These are phyloP conservation scores for Penicillium sp. DNA, from an alignment of 2,329 filamentous ascomycete species.

Conservation along the genomic window DNA sequence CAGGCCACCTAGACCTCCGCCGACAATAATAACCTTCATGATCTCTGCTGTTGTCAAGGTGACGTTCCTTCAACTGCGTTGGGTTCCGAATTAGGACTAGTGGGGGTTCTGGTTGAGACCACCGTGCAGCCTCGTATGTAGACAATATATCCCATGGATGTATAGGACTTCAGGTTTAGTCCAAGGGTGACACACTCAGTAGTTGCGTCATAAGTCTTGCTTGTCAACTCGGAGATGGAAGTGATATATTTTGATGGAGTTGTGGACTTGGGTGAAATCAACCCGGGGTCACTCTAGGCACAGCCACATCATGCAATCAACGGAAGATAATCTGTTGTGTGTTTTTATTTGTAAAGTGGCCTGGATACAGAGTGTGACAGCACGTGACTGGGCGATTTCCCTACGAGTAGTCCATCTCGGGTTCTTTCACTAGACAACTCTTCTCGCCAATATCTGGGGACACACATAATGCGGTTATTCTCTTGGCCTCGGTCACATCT, in stretches of 20 bases:
- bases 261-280: not conserved
- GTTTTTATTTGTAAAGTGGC: not conserved
- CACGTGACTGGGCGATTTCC: not conserved
- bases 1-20: slow-evolving; percentile 22
- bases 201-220: no score
- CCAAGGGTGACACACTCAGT: no score
- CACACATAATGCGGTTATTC: not conserved
- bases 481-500: slow-evolving; percentile 48
- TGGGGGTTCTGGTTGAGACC: not conserved
- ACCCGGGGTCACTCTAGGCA: no score
- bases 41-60: not conserved
- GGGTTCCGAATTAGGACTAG: not conserved
- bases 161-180: not conserved
- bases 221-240: not conserved
- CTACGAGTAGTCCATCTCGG: not conserved
- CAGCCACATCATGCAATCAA: not conserved
- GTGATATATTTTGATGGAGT: not conserved
- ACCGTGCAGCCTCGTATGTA: not conserved
- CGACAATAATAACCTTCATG: slow-evolving; percentile 63
- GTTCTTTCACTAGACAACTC: not conserved
- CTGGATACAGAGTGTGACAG: not conserved
- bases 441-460: not conserved
- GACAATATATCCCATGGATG: not conserved
- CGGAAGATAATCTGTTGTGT: not conserved
- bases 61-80: not conserved